A percentile compares a stretch with the other conserved stretches of the same genome.
Evolutionary conservation across 495 filamentous ascomycete species (phyloP).

Genomic region (Penicillium macrosclerotiorum): DNA sequence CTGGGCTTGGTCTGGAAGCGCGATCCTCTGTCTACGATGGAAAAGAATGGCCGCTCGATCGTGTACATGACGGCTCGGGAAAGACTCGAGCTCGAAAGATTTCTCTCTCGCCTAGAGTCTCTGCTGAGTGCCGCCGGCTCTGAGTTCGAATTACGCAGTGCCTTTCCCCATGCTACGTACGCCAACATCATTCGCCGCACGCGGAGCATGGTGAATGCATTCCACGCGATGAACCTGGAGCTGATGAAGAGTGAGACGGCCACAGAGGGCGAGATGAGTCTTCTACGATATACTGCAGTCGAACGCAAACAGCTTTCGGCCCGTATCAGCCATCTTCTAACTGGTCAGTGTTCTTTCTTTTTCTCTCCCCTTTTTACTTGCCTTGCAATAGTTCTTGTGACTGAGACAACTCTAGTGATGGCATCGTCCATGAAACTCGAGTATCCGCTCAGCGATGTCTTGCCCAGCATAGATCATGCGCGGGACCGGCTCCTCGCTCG

Average conservation of each 20-base stretch:
- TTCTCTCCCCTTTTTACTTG: not conserved
- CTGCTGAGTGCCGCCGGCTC: conserved; percentile 69
- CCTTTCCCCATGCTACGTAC: conserved; percentile 72
- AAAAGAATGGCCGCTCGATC: conserved; percentile 46
- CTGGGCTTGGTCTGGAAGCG: conserved; percentile 96
- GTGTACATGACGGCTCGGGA: conserved; percentile 82
- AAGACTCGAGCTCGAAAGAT: conserved; percentile 65
- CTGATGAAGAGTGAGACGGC: conserved; percentile 76
- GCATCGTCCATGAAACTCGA: conserved; percentile 90
- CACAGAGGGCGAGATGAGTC: conserved; percentile 73
- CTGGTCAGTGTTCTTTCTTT: conserved; percentile 61
- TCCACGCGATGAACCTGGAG: conserved; percentile 93
- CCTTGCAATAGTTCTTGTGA: not conserved
- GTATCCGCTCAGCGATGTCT: conserved; percentile 82
- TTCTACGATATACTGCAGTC: conserved; percentile 74
- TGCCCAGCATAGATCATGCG: conserved; percentile 77
- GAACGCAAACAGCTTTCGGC: conserved; percentile 77
- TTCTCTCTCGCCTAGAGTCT: conserved; percentile 64
- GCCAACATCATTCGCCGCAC: conserved; percentile 74
- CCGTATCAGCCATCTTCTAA: conserved; percentile 89
- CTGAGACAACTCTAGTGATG: conserved; percentile 56
- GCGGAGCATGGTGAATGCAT: conserved; percentile 80
- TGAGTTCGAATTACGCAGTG: conserved; percentile 81
- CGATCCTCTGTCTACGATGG: conserved; percentile 79
- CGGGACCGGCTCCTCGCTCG: conserved; percentile 85